Conservation (phyloP, 768 basidiomycete species). For the Goffeauzyma gilvescens region DNA sequence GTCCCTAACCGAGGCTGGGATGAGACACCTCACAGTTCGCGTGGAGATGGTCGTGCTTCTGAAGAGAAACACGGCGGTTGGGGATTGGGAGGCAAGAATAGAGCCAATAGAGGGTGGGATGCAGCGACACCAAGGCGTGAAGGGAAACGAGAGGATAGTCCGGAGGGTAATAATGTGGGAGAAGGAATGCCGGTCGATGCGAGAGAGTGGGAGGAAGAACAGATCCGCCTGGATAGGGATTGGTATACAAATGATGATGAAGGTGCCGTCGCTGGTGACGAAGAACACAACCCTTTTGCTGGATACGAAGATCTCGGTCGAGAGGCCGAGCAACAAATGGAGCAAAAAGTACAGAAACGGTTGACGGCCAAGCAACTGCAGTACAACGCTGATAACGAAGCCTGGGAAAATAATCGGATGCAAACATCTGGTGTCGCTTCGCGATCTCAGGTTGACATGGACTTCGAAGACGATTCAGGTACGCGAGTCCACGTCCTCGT, state of each 20-base stretch:
- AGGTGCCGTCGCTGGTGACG: constrained; percentile 57
- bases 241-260: constrained; percentile 93
- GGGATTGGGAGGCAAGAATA: constrained; percentile 43
- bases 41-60: constrained; percentile 43
- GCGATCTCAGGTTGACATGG: constrained; percentile 66
- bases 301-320: constrained; percentile 69
- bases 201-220: constrained; percentile 95
- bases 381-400: constrained; percentile 97
- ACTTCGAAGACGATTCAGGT: constrained; percentile 89
- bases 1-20: constrained; percentile 90
- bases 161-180: constrained; percentile 14
- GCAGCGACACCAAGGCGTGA: constrained; percentile 22
- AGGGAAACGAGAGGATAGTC: constrained; percentile 8
- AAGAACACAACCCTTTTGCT: constrained; percentile 76
- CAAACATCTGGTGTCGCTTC: constrained; percentile 84
- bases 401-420: constrained; percentile 98
- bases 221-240: constrained; percentile 72
- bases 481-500: constrained; percentile 85
- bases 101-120: constrained; percentile 22
- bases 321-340: constrained; percentile 30
- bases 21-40: constrained; percentile 50
- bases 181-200: constrained; percentile 39
- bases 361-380: constrained; percentile 89
- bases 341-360: constrained; percentile 40
- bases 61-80: constrained; percentile 38